These are phyloP conservation scores for Magnaporthiopsis poae DNA, from an alignment of 2,329 filamentous ascomycete species.

Conservation along the genomic window DNA sequence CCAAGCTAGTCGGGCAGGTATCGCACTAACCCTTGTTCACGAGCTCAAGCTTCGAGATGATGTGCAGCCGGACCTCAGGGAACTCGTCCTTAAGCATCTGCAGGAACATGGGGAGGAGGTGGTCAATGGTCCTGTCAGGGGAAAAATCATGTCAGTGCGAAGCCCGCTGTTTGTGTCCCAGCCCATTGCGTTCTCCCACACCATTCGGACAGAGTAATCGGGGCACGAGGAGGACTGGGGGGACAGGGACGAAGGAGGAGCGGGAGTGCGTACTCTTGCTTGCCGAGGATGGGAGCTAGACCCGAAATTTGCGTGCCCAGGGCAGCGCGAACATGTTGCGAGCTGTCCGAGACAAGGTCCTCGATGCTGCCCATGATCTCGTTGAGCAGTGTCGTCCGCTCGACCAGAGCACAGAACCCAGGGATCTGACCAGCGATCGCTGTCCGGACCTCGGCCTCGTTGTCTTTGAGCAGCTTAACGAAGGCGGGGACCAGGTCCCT, in stretches of 20 bases:
- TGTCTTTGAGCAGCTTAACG: conserved; percentile 94
- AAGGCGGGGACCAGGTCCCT: conserved; percentile 92
- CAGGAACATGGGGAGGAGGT: conserved; percentile 95
- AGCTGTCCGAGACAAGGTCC: conserved; percentile 88
- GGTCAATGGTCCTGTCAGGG: conserved; percentile 71
- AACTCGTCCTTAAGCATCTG: conserved; percentile 99
- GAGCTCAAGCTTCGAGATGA: conserved; percentile 98
- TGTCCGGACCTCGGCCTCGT: conserved; percentile 91
- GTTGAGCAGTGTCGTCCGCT: conserved; percentile 76
- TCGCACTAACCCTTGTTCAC: conserved; percentile 72
- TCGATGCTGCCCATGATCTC: conserved; percentile 96
- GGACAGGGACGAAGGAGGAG: neutral
- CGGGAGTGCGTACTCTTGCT: conserved; percentile 66
- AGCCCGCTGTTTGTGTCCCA: neutral
- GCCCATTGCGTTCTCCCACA: no score
- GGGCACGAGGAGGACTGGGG: neutral
- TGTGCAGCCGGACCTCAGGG: conserved; percentile 93
- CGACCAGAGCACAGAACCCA: conserved; percentile 85
- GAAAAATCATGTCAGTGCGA: neutral
- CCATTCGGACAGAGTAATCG: no score
- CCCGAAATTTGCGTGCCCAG: conserved; percentile 95
- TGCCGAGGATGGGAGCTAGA: conserved; percentile 89
- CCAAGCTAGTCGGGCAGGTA: neutral
- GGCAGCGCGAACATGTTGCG: conserved; percentile 91
- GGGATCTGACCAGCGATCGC: conserved; percentile 96